These are phyloP conservation scores for Scleroderma bovista DNA, from an alignment of 768 basidiomycete genomes.

Conservation along the genomic window DNA sequence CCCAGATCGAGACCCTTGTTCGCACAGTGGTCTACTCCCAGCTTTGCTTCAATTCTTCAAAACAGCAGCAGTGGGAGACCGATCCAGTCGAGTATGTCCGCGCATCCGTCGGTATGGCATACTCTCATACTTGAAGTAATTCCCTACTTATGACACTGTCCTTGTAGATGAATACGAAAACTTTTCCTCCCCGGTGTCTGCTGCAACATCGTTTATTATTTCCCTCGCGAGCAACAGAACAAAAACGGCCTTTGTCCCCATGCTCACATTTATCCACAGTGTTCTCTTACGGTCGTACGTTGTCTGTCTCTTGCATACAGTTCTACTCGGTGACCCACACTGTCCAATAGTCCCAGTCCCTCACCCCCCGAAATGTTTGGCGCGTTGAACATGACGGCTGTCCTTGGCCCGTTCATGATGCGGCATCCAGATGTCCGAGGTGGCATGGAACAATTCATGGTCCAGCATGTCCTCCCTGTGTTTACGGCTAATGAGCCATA, in stretches of 20 bases:
- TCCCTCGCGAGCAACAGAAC: conserved; percentile 74
- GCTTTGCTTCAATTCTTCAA: conserved; percentile 67
- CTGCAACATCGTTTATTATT: conserved; percentile 77
- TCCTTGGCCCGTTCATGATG: conserved; percentile 75
- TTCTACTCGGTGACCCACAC: neutral
- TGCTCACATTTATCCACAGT: conserved; percentile 70
- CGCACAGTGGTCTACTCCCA: conserved; percentile 82
- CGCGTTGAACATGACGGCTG: conserved; percentile 77
- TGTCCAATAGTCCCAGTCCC: conserved; percentile 33
- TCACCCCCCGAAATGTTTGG: conserved; percentile 70
- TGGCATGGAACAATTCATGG: conserved; percentile 73
- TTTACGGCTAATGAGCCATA: conserved; percentile 64
- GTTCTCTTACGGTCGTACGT: conserved; percentile 69
- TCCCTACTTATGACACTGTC: neutral
- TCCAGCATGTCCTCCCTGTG: conserved; percentile 70
- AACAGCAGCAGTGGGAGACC: conserved; percentile 66
- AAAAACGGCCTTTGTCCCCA: conserved; percentile 75
- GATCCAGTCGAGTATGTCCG: conserved; percentile 84
- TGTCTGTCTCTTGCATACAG: neutral
- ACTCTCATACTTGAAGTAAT: neutral
- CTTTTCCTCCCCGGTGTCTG: conserved; percentile 68
- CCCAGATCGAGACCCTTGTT: conserved; percentile 75
- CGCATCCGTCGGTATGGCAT: conserved; percentile 57
- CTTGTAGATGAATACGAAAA: conserved; percentile 74
- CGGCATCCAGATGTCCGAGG: conserved; percentile 74